These are phyloP conservation scores for Ampelomyces quisqualis DNA, from an alignment of 2,329 filamentous ascomycete species.

Conservation along the genomic window DNA sequence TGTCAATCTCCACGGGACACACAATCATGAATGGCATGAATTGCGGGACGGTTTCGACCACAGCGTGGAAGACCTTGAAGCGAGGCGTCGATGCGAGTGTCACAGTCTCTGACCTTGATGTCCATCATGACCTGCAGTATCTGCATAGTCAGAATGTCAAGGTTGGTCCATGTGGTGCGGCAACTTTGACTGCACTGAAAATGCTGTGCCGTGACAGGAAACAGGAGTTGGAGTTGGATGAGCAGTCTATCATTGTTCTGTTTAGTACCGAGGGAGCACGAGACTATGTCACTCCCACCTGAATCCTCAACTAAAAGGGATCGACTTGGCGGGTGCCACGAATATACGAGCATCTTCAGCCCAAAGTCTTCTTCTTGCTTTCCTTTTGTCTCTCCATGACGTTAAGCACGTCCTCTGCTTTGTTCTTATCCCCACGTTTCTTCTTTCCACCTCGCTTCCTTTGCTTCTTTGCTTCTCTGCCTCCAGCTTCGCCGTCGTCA, in stretches of 20 bases:
- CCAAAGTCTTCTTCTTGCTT: slow-evolving; percentile 20
- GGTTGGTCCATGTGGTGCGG: slow-evolving; percentile 65
- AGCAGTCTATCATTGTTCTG: slow-evolving; percentile 62
- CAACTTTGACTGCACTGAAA: slow-evolving; percentile 59
- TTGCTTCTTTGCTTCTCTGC: slow-evolving; percentile 57
- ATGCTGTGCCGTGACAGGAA: slow-evolving; percentile 46
- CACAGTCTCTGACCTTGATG: slow-evolving; percentile 62
- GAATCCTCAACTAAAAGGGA: no score
- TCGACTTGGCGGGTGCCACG: no score
- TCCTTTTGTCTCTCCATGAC: slow-evolving; percentile 68
- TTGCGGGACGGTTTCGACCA: slow-evolving; percentile 67
- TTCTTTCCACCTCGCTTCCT: slow-evolving; percentile 73
- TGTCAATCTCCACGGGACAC: slow-evolving; percentile 55
- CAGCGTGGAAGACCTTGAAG: slow-evolving; percentile 63
- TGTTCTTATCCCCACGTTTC: slow-evolving; percentile 77
- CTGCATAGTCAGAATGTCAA: slow-evolving; percentile 52
- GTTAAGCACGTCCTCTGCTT: slow-evolving; percentile 73
- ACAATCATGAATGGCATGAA: slow-evolving; percentile 76
- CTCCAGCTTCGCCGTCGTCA: slow-evolving; percentile 48
- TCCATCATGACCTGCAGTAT: slow-evolving; percentile 59
- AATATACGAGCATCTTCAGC: no score
- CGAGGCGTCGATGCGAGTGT: slow-evolving; percentile 61
- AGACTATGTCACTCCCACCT: slow-evolving; percentile 25
- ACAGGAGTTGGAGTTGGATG: slow-evolving; percentile 41
- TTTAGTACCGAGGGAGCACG: slow-evolving; percentile 65